Base-by-base conservation (phyloP, 192 early-diverging fungal genomes). In the Backusella morwellensis region DNA sequence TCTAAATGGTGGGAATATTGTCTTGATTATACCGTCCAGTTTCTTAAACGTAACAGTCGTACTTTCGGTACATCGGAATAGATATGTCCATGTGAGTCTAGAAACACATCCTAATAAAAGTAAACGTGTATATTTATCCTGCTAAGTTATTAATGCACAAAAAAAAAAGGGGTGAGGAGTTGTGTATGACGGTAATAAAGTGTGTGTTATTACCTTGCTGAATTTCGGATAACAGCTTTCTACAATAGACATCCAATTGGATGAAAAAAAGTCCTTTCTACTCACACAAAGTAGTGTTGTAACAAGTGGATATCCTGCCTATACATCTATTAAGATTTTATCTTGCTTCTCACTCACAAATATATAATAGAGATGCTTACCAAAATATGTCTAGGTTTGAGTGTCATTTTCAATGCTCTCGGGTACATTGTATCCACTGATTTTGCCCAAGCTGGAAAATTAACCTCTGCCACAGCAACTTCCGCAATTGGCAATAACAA, bases 381-480 rank as follows among this genome's bases (percentile, higher is more conserved):
- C 75, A 84, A 84, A 71, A 91, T 84, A 78, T 96, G 92, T 26
- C 93, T 88, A 44, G 94, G 94, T 78, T 98, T 99, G 23, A 88
- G 75, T 5, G 91, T 88, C 95, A 98, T 96, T 85, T 96, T 94
- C 84, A 90, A 88, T 11, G 95, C 97, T 82, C 94, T 94, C 35
- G 93, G 88, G 79, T 92, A 95, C 76, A 99, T 91, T 15, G 94
- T 82, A 82, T 99, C 97, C 41, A 99, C 92, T 3, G 96, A 92
- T 81, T 94, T 96, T 35, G 91, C 93, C 91, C 97, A 97, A 35
- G 92, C 92, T 4, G 97, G 98, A 66, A 98, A 82, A 75, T 98
- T 99, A 32, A 97, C 97, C 81, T 98, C 98, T 7, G 93, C 96
- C 47, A 91, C 88, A 6, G 96, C 97, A 3, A 98, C 90, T 87